Base-by-base conservation (phyloP, 1,284 basidiomycete genomes). In the Sporisorium scitamineum region DNA sequence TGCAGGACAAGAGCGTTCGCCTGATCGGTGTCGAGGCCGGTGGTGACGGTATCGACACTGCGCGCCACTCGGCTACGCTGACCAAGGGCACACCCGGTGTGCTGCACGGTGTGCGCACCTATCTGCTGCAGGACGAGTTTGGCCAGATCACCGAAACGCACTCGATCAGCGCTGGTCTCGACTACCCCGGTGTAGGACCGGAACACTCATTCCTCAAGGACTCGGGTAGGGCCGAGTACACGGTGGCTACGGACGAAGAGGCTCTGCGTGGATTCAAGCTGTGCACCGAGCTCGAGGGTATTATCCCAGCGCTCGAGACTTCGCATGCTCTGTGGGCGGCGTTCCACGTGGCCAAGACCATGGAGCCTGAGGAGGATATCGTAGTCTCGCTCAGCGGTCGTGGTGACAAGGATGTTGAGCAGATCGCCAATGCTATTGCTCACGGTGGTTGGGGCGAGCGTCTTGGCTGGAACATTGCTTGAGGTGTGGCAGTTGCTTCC, bases 171-270 rank as follows among this genome's bases (percentile, higher is more conserved):
- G 96, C 97, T 55, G 97, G 96, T 41, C 88, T 97, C 64, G 86
- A 87, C 79, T 87, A 87, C 84, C 84, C 88, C 70, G 85, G 94
- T 80, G 97, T 99, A 57, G 97, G 97, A 16, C 97, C 97, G 9
- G 96, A 99, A 86, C 96, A 98, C 86, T 92, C 95, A 53, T 97
- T 92, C 92, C 88, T 99, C 84, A 98, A 98, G 87, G 94, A 97
- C 84, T 92, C 91, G 2, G 93, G 94, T 18, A 89, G 97, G 59
- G 97, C 95, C 0, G 94, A 98, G 85, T 99, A 98, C 86, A 90
- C 92, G 18, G 91, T 90, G 13, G 96, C 96, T 10, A 97, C 94
- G 2, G 97, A 99, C 83, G 92, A 95, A 83, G 89, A 99, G 84
- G 95, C 94, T 5, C 88, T 99, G 37, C 89, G 93, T 45, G 97